These are phyloP conservation scores for Candida pini DNA, from an alignment of 805 yeast genomes.

Conservation along the genomic window DNA sequence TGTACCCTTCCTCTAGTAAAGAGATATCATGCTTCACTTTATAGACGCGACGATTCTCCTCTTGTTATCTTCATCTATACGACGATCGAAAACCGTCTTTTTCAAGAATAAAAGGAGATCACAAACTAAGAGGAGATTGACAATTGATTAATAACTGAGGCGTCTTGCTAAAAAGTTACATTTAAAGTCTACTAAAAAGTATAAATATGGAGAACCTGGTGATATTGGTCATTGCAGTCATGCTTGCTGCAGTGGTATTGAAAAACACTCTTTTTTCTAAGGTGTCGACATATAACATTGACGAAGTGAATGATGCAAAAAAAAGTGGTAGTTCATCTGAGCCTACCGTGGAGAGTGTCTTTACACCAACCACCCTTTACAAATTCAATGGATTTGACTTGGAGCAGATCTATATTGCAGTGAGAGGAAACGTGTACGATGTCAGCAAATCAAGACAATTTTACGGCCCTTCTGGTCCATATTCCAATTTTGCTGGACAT, in stretches of 20 bases:
- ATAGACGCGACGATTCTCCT: too few species aligned
- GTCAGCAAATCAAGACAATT: slow-evolving; percentile 74
- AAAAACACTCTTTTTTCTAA: slow-evolving; percentile 19
- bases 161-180: too few species aligned
- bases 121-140: too few species aligned
- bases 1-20: too few species aligned
- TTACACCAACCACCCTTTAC: slow-evolving; percentile 69
- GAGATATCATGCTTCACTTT: too few species aligned
- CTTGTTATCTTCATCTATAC: too few species aligned
- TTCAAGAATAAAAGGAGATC: too few species aligned
- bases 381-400: slow-evolving; percentile 79
- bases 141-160: too few species aligned
- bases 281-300: slow-evolving; percentile 21
- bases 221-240: slow-evolving; percentile 18
- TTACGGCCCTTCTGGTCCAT: slow-evolving; percentile 96
- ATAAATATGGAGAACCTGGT: slow-evolving; percentile 23
- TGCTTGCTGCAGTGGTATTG: slow-evolving; percentile 17
- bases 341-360: slow-evolving; percentile 34
- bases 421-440: slow-evolving; percentile 82
- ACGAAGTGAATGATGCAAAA: slow-evolving; percentile 12
- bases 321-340: slow-evolving; percentile 10
- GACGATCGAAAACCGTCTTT: too few species aligned
- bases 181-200: too few species aligned
- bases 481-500: slow-evolving; percentile 89
- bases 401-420: slow-evolving; percentile 75